A percentile compares a stretch with the other conserved stretches of the same genome.
Evolutionary conservation across 2,329 filamentous ascomycete species (phyloP).

Genomic region (Pseudocercospora crystallina): DNA sequence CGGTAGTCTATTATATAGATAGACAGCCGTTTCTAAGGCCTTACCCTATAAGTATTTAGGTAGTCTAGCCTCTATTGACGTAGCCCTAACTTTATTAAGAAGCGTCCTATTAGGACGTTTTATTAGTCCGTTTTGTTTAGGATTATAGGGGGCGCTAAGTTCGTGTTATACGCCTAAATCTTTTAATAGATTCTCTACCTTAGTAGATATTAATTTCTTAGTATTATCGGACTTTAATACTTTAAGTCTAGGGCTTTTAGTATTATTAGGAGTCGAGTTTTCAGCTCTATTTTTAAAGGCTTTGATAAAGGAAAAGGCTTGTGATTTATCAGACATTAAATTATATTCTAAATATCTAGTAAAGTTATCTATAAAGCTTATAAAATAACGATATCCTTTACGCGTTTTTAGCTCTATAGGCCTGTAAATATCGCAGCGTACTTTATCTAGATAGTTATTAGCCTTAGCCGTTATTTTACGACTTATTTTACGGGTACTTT

Average conservation of each 20-base stretch:
- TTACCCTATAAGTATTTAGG: neutral
- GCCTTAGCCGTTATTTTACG: slow-evolving; percentile 1
- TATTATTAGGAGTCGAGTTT: slow-evolving; percentile 4
- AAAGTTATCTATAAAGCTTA: slow-evolving; percentile 13
- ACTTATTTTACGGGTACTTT: slow-evolving; percentile 9
- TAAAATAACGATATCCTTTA: slow-evolving; percentile 8
- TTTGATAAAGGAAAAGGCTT: slow-evolving; percentile 8
- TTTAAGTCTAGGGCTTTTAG: slow-evolving; percentile 9
- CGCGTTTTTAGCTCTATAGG: slow-evolving; percentile 10
- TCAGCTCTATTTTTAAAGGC: slow-evolving; percentile 5
- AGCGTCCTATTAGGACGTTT: slow-evolving; percentile 6
- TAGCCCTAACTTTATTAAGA: neutral
- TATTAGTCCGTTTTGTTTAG: slow-evolving; percentile 10
- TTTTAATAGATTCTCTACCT: slow-evolving; percentile 5
- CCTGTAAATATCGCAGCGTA: slow-evolving; percentile 8
- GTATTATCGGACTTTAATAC: slow-evolving; percentile 12
- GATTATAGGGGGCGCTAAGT: neutral
- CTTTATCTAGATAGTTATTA: slow-evolving; percentile 10
- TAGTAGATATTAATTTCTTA: slow-evolving; percentile 6
- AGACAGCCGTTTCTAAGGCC: neutral
- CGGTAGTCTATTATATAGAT: neutral
- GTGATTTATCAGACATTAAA: slow-evolving; percentile 5
- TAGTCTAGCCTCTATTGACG: neutral
- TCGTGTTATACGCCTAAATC: slow-evolving; percentile 2
- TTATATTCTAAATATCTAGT: slow-evolving; percentile 10